A percentile compares a stretch with the other conserved stretches of the same genome.
These are phyloP conservation scores for Zygosaccharomyces sapae DNA, from an alignment of 1,139 yeast species.

Conservation along the genomic window DNA sequence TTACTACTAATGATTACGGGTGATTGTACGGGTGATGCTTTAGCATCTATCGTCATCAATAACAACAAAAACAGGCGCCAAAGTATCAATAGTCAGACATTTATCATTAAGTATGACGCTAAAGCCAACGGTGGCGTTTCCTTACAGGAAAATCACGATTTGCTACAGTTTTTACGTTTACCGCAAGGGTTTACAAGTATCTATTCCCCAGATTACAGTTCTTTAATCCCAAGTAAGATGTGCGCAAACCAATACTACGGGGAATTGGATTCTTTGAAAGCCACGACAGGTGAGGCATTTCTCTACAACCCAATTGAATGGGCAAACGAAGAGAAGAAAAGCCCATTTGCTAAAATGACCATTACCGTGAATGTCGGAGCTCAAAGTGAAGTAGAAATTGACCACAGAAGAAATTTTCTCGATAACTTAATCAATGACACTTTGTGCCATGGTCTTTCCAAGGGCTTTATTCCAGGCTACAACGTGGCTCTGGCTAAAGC, in stretches of 20 bases:
- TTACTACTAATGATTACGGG: slow-evolving; percentile 29
- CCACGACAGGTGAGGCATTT: slow-evolving; percentile 35
- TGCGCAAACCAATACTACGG: slow-evolving; percentile 30
- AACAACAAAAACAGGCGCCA: slow-evolving; percentile 33
- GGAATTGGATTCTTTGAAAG: slow-evolving; percentile 29
- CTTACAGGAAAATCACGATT: slow-evolving; percentile 26
- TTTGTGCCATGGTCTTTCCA: slow-evolving; percentile 27
- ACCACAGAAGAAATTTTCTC: slow-evolving; percentile 26
- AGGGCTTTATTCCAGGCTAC: slow-evolving; percentile 30
- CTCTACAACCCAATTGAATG: slow-evolving; percentile 25
- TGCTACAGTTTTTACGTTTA: slow-evolving; percentile 27
- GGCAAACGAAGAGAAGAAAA: slow-evolving; percentile 11
- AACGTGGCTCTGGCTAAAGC: slow-evolving; percentile 29
- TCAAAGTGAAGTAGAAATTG: slow-evolving; percentile 29
- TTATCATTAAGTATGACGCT: slow-evolving; percentile 26
- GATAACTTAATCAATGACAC: slow-evolving; percentile 30
- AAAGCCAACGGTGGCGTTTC: slow-evolving; percentile 20
- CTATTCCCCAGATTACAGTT: slow-evolving; percentile 30
- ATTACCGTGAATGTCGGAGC: slow-evolving; percentile 34
- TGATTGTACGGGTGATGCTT: slow-evolving; percentile 32
- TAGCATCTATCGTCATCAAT: slow-evolving; percentile 31
- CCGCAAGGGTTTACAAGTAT: slow-evolving; percentile 31
- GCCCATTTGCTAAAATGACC: slow-evolving; percentile 23
- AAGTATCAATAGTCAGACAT: slow-evolving; percentile 18
- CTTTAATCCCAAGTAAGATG: slow-evolving; percentile 30